Conservation (phyloP, 2,329 filamentous ascomycete species). For the Metarhizium robertsii region DNA sequence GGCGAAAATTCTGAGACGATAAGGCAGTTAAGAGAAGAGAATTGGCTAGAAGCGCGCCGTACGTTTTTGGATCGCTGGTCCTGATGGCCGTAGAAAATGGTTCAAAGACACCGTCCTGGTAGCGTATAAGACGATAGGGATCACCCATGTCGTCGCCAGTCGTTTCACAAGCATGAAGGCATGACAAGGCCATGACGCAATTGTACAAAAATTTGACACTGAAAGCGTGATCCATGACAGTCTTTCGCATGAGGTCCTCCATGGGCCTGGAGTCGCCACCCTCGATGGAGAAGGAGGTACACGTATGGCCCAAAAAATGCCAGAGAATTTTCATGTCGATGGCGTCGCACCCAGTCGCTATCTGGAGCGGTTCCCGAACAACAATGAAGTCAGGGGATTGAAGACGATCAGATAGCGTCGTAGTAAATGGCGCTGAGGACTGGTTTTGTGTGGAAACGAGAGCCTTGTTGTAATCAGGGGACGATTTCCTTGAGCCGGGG, state of each 20-base stretch:
- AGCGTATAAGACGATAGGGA: slow-evolving; percentile 27
- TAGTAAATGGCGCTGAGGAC: not conserved
- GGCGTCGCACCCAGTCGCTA: slow-evolving; percentile 15
- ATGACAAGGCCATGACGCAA: slow-evolving; percentile 40
- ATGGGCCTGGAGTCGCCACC: slow-evolving; percentile 23
- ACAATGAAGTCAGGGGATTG: slow-evolving; percentile 6
- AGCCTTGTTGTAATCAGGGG: slow-evolving; percentile 4
- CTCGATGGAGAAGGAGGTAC: slow-evolving; percentile 34
- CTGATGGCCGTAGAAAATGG: slow-evolving; percentile 44
- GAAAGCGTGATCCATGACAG: slow-evolving; percentile 41
- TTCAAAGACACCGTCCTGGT: slow-evolving; percentile 39
- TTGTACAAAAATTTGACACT: slow-evolving; percentile 45
- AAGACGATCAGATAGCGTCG: no score
- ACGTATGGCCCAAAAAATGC: slow-evolving; percentile 42
- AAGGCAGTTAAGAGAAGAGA: slow-evolving; percentile 43
- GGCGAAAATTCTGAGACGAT: slow-evolving; percentile 40
- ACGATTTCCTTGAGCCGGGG: not conserved
- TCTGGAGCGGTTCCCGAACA: slow-evolving; percentile 8
- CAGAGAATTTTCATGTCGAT: slow-evolving; percentile 45
- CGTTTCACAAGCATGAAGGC: slow-evolving; percentile 26
- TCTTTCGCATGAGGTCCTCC: slow-evolving; percentile 34
- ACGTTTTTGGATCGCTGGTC: slow-evolving; percentile 33
- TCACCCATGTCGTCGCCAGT: slow-evolving; percentile 15
- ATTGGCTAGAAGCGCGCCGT: slow-evolving; percentile 39
- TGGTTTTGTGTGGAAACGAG: not conserved